Conservation (phyloP, 1,284 basidiomycete genomes). For the Microbotryomycetes sp. region DNA sequence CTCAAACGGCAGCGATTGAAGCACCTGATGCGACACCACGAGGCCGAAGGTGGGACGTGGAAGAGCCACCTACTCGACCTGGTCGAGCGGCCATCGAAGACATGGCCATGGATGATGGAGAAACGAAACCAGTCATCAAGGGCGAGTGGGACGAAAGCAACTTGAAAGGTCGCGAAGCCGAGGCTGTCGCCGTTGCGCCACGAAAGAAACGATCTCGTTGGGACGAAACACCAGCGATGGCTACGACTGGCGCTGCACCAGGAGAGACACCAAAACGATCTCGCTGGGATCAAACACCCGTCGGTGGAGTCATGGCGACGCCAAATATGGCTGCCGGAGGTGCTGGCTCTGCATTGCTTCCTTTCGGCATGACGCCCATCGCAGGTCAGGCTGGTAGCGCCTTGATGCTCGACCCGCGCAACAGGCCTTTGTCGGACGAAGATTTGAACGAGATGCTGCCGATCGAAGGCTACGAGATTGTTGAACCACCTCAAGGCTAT, state of each 20-base stretch:
- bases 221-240: conserved; percentile 76
- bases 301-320: conserved; percentile 37
- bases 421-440: conserved; percentile 88
- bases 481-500: conserved; percentile 90
- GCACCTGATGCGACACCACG: conserved; percentile 60
- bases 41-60: conserved; percentile 81
- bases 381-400: conserved; percentile 40
- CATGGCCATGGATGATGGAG: conserved; percentile 42
- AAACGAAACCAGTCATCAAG: conserved; percentile 36
- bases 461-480: conserved; percentile 77
- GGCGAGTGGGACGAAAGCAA: conserved; percentile 48
- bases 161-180: conserved; percentile 61
- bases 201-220: conserved; percentile 90
- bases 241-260: conserved; percentile 49
- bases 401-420: conserved; percentile 91
- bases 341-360: conserved; percentile 44
- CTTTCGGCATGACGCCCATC: conserved; percentile 35
- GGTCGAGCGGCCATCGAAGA: conserved; percentile 47
- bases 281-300: conserved; percentile 87
- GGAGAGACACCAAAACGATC: conserved; percentile 62
- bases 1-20: conserved; percentile 41
- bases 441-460: conserved; percentile 90
- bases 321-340: conserved; percentile 27
- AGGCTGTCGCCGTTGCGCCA: conserved; percentile 58
- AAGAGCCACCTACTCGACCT: conserved; percentile 49